A percentile compares a stretch with the other conserved stretches of the same genome.
Evolutionary conservation across 2,329 filamentous ascomycete species (phyloP).

Genomic region (Fusarium pseudonygamai): DNA sequence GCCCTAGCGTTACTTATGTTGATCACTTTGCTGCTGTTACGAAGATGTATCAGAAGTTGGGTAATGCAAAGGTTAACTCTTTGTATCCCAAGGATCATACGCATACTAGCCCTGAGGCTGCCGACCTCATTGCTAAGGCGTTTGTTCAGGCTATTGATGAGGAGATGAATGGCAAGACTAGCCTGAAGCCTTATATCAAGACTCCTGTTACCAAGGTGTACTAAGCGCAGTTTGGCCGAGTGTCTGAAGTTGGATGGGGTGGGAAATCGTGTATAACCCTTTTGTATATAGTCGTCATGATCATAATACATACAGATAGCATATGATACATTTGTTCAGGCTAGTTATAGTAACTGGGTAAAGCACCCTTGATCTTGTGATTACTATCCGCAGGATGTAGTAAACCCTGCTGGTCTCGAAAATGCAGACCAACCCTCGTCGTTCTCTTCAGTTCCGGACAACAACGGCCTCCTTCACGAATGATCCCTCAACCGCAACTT

Average conservation of each 20-base stretch:
- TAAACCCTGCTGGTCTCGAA: not conserved
- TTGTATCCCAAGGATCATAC: slow-evolving; percentile 70
- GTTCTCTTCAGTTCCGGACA: slow-evolving; percentile 1
- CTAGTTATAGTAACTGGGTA: accelerated
- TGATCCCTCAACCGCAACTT: slow-evolving; percentile 42
- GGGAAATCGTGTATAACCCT: not conserved
- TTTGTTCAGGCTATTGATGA: slow-evolving; percentile 55
- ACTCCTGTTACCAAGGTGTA: slow-evolving; percentile 39
- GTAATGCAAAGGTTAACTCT: slow-evolving; percentile 58
- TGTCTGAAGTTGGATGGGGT: accelerated
- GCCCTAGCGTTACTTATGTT: slow-evolving; percentile 61
- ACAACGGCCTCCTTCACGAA: slow-evolving; percentile 35
- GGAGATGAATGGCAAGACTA: slow-evolving; percentile 44
- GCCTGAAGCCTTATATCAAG: slow-evolving; percentile 41
- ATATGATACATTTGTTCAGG: not conserved
- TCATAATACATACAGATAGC: not conserved
- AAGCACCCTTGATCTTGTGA: accelerated
- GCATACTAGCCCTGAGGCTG: slow-evolving; percentile 66
- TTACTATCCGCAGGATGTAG: accelerated
- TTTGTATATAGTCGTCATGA: not conserved
- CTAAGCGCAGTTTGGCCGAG: not conserved
- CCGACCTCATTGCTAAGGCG: slow-evolving; percentile 63
- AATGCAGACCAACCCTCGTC: accelerated
- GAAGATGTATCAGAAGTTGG: slow-evolving; percentile 61
- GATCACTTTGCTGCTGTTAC: slow-evolving; percentile 69